phyloP scores from a whole-genome alignment of 2,329 filamentous ascomycete genomes.

The Exophiala sideris region DNA sequence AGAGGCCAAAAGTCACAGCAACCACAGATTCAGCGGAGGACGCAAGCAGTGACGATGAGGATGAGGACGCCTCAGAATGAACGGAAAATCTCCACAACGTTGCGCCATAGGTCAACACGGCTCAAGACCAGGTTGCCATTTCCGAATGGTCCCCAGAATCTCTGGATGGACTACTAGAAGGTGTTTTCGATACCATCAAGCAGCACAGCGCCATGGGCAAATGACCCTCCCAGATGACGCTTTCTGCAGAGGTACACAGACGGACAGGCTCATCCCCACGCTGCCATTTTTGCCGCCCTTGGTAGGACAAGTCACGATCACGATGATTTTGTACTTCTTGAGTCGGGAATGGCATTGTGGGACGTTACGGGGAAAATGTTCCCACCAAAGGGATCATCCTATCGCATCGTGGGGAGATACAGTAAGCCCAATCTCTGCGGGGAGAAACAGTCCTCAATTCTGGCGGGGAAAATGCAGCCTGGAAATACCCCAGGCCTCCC shows the following conservation, averaged over 20 bases:
- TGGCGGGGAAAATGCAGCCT: not conserved
- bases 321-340: not conserved
- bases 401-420: not conserved
- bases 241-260: not conserved
- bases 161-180: no score
- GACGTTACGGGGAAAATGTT: not conserved
- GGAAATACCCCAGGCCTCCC: not conserved
- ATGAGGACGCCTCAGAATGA: not conserved
- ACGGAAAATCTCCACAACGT: not conserved
- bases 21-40: not conserved
- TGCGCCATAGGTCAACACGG: no score
- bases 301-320: not conserved
- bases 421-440: not conserved
- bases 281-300: not conserved
- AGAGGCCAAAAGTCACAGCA: not conserved
- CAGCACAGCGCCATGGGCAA: no score
- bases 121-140: no score
- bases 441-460: not conserved
- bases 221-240: not conserved
- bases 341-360: not conserved
- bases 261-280: no score
- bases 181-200: no score
- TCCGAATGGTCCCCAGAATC: no score
- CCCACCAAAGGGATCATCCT: not conserved
- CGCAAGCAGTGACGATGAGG: not conserved